A percentile compares a stretch with the other conserved stretches of the same genome.
Conservation (phyloP, 2,329 filamentous ascomycete species). For the Fusarium buharicum region DNA sequence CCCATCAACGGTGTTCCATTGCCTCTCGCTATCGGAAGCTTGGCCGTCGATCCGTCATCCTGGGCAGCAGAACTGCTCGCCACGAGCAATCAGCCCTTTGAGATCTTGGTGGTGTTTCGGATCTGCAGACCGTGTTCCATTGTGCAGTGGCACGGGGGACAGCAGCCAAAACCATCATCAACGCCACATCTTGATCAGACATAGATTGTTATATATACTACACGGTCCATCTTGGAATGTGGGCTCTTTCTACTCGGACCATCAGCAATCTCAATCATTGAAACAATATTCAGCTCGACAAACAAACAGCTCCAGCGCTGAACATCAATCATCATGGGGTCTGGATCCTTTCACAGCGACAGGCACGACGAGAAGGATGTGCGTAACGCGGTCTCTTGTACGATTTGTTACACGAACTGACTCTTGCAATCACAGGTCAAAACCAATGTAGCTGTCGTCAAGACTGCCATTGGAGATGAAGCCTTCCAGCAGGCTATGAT, state of each 20-base stretch:
- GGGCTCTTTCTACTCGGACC: background rate
- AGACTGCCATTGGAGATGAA: constrained; percentile 43
- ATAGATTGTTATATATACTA: constrained; percentile 32
- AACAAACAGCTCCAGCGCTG: constrained; percentile 15
- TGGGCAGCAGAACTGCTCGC: constrained; percentile 5
- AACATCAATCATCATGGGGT: constrained; percentile 34
- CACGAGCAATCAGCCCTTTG: constrained; percentile 12
- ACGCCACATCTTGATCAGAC: background rate
- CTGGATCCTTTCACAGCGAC: constrained; percentile 31
- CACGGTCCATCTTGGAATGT: background rate
- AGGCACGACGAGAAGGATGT: constrained; percentile 32
- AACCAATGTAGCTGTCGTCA: constrained; percentile 30
- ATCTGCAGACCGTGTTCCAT: constrained; percentile 40
- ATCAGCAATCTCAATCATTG: constrained; percentile 16
- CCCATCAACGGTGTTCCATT: constrained; percentile 2
- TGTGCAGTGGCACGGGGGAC: constrained; percentile 14
- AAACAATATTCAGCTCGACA: constrained; percentile 6
- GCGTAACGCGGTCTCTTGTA: background rate
- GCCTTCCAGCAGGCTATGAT: constrained; percentile 46
- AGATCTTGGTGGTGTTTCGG: constrained; percentile 37
- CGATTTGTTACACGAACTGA: background rate
- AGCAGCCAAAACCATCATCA: constrained; percentile 8
- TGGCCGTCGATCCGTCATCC: constrained; percentile 38
- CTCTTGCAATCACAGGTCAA: background rate
- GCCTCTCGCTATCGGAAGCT: constrained; percentile 27